Evolutionary conservation across 2,329 filamentous ascomycete species (phyloP).

Genomic region (Xylaria sp.): DNA sequence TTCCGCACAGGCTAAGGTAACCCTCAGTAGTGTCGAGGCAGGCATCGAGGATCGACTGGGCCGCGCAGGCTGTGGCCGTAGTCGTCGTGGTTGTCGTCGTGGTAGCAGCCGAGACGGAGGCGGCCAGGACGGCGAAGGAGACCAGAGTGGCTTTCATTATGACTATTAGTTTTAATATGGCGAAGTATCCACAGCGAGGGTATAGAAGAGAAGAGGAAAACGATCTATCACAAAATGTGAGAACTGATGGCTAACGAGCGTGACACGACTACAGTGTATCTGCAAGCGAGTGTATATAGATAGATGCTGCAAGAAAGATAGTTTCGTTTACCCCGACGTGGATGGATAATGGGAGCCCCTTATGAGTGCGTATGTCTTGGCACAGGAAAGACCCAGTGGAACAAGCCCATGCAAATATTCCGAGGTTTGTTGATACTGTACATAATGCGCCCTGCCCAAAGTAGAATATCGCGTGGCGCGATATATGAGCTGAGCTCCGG

Average conservation of each 20-base stretch:
- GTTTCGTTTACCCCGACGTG: too few species aligned
- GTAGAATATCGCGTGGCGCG: not conserved
- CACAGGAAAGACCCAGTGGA: not conserved
- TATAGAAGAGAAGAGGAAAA: not conserved
- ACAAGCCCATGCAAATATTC: conserved; percentile 2
- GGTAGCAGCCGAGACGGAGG: conserved; percentile 24
- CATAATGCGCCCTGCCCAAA: not conserved
- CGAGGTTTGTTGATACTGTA: not conserved
- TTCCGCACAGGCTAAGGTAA: conserved; percentile 42
- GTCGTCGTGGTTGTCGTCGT: conserved; percentile 11
- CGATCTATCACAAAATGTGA: not conserved
- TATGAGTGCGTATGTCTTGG: not conserved
- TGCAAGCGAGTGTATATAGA: not conserved
- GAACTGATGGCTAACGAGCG: conserved; percentile 2
- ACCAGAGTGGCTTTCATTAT: conserved; percentile 34
- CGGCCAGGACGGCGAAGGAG: conserved; percentile 36
- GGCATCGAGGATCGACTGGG: conserved; percentile 45
- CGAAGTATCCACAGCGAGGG: not conserved
- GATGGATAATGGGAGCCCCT: not conserved
- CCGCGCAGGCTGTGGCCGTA: conserved; percentile 37
- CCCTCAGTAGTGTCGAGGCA: conserved; percentile 45
- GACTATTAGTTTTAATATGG: not conserved
- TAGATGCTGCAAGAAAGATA: not conserved
- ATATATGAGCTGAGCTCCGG: not conserved
- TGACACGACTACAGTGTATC: not conserved